Evolutionary conservation across 2,329 filamentous ascomycete genomes (phyloP), one percentile per base, ranked within the genome.

Genomic region (Aspergillus persii): DNA sequence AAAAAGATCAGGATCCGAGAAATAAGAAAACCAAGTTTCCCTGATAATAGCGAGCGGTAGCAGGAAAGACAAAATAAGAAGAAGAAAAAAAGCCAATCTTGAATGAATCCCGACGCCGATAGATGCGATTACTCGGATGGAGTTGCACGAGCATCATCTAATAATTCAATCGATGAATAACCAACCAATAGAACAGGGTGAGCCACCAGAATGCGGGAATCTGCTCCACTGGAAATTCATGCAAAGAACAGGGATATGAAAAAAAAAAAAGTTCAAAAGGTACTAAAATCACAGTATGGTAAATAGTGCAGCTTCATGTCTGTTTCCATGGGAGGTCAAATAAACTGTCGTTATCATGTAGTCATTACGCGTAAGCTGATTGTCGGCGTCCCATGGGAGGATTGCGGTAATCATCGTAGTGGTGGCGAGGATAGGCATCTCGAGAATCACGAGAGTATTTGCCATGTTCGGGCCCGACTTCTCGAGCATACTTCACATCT

Each of bases 401-500:
- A 39, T 62, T 57, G 27, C 53, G 58, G n/a, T 65, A 62, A 8
- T 65, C 57, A 7, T 66, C 66, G 56, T 65, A 65, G 33, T 66
- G 61, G 30, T 66, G 55, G 26, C 62, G 64, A 31, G 63, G 36
- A 48, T 64, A 64, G 27, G 54, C 55, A 61, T 61, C 68, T 41
- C 48, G 36, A n/a, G 36, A 15, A 41, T 41, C 36, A 12, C 36
- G 64, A 7, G 30, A 60, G 46, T 61, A 59, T 23, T 18, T 61
- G 44, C 66, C 58, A 44, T 72, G 67, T 23, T 66, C 68, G 3
- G 68, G 65, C 15, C 64, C 59, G 36, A 72, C 65, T 29, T 71
- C 65, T 8, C 68, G 67, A n/a, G 65, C 58, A 55, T 68, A 72
- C 50, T 65, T 72, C 39, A 69, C n/a, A 12, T 74, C 71, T 27